Evolutionary conservation across 768 basidiomycete genomes (phyloP).

Genomic region (Suillus sp.): DNA sequence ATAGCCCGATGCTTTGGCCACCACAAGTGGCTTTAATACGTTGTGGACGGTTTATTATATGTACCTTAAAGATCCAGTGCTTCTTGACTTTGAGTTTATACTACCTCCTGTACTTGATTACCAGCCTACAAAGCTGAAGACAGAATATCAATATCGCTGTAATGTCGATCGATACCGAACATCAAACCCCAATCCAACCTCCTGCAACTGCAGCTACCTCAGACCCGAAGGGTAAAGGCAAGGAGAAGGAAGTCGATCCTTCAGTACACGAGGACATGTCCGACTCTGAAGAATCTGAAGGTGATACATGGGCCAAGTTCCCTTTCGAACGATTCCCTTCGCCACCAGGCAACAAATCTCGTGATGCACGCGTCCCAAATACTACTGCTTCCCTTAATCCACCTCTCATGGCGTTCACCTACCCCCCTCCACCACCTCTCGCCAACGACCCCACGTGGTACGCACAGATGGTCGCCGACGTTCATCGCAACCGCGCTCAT

Average conservation of each 20-base stretch:
- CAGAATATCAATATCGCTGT: neutral
- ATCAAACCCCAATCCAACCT: neutral
- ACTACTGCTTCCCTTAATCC: slow-evolving; percentile 19
- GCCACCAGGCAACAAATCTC: slow-evolving; percentile 24
- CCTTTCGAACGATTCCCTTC: slow-evolving; percentile 32
- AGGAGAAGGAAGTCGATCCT: slow-evolving; percentile 6
- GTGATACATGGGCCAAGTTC: slow-evolving; percentile 21
- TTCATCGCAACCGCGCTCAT: slow-evolving; percentile 28
- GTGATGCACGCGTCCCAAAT: neutral
- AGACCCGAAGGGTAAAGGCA: slow-evolving; percentile 12
- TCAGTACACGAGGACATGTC: neutral
- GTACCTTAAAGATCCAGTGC: neutral
- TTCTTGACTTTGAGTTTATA: neutral
- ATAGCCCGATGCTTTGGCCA: neutral
- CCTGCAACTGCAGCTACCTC: neutral
- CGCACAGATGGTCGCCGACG: slow-evolving; percentile 27
- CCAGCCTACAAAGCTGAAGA: neutral
- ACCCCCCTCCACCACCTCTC: slow-evolving; percentile 32
- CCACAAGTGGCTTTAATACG: neutral
- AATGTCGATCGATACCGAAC: neutral
- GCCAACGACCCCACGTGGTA: slow-evolving; percentile 32
- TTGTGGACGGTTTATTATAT: neutral
- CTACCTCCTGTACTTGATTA: neutral
- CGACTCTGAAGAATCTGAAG: neutral
- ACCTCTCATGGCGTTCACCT: slow-evolving; percentile 31